phyloP scores from a whole-genome alignment of 2,329 filamentous ascomycete species.

The Fusarium buxicola region DNA sequence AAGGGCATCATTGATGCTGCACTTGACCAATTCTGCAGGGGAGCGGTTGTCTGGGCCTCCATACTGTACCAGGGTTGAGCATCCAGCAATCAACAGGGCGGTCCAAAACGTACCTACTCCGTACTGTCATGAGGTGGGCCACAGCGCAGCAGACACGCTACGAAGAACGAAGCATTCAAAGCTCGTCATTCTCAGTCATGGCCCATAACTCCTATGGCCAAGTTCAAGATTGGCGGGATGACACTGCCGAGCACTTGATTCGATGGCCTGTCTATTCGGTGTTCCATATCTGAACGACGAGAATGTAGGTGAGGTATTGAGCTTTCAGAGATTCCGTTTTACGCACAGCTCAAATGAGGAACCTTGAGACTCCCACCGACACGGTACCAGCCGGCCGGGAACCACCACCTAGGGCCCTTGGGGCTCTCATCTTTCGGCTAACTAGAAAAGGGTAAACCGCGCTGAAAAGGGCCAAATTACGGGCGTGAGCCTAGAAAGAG shows the following conservation, averaged over 20 bases:
- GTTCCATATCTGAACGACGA: conserved; percentile 3
- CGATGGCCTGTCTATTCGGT: background rate
- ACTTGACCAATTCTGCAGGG: conserved; percentile 41
- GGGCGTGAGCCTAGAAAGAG: conserved; percentile 34
- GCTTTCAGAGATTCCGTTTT: conserved; percentile 5
- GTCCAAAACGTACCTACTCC: conserved; percentile 6
- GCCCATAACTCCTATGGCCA: conserved; percentile 15
- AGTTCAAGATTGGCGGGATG: background rate
- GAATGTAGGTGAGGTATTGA: conserved; percentile 5
- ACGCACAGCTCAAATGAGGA: conserved; percentile 21
- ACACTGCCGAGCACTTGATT: background rate
- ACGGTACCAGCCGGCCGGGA: conserved; percentile 35
- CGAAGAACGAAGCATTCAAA: conserved; percentile 28
- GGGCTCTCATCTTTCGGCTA: conserved; percentile 38
- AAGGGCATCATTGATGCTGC: conserved; percentile 30
- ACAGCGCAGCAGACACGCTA: conserved; percentile 12
- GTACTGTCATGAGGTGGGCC: conserved; percentile 26
- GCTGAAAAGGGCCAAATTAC: conserved; percentile 22
- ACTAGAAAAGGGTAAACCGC: conserved; percentile 33
- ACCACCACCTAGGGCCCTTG: conserved; percentile 27
- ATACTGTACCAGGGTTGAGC: conserved; percentile 31
- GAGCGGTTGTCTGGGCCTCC: conserved; percentile 34
- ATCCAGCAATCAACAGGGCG: conserved; percentile 20
- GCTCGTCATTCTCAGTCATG: conserved; percentile 25
- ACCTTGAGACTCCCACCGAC: conserved; percentile 31